Evolutionary conservation across 805 yeast genomes (phyloP), one percentile per base, ranked within the genome.

Genomic region (Yamadazyma phyllophila): DNA sequence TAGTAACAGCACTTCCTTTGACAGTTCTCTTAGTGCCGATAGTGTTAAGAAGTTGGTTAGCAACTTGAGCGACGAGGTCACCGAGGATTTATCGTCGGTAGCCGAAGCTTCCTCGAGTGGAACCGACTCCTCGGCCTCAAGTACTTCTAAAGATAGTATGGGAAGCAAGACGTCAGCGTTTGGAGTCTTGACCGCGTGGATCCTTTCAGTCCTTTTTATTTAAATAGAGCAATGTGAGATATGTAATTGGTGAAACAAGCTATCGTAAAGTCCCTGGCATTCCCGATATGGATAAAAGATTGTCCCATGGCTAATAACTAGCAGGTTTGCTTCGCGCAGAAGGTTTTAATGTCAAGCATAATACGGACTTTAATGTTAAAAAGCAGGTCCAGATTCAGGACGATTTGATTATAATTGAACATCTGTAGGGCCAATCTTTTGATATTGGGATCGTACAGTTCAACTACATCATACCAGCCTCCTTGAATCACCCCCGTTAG

Each of bases 1-100:
- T 49, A 75, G 83, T 30, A 76, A 82, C 57, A 60, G 64, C 26
- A 77, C 87, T 27, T 41, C 70, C 1, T 73, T 83, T 50, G 80
- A 74, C 53, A 54, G 58, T 1, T 56, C 73, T n/a, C 57, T 85
- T 26, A 45, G 62, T 11, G 78, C 73, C 15, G 50, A 69, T n/a
- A 72, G 71, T 43, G 56, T 85, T 9, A 57, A 63, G 42, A 39
- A 55, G 1, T 76, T 86, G 80, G 63, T 82, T 37, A 55, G 73
- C 1, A 55, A 49, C 16, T 65, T 71, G 7, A 72, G 67, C 13
- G 61, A 55, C 17, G 63, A 55, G 17, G 58, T 59, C 44, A 27
- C 53, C 13, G 58, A 63, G 46, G 55, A 61, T 7, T 63, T 70
- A 34, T 65, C 62, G 16, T 44, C 54, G 9, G 55, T 45, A 11